These are phyloP conservation scores for Didymella lethalis DNA, from an alignment of 2,329 filamentous ascomycete species.

Conservation along the genomic window DNA sequence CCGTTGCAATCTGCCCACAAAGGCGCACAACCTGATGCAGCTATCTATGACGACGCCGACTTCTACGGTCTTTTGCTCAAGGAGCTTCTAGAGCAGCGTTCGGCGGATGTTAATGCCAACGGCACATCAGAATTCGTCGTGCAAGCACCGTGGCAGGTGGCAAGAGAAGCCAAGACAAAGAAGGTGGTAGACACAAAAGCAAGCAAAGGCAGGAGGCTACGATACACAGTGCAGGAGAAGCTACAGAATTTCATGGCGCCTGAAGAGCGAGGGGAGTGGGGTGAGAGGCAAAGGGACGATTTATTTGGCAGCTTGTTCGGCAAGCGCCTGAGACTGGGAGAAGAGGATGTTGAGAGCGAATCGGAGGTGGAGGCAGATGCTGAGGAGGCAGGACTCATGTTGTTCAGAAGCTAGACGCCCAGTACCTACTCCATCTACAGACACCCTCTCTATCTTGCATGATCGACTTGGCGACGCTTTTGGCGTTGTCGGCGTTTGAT, in stretches of 20 bases:
- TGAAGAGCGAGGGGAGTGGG: constrained; percentile 82
- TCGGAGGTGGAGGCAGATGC: constrained; percentile 48
- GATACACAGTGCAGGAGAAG: constrained; percentile 96
- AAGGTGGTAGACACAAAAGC: constrained; percentile 91
- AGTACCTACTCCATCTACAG: not conserved
- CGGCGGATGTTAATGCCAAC: constrained; percentile 64
- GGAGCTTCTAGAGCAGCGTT: constrained; percentile 89
- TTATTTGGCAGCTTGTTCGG: constrained; percentile 62
- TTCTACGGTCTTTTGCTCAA: constrained; percentile 95
- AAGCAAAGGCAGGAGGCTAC: constrained; percentile 92
- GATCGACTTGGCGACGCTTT: not conserved
- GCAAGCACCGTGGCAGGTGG: constrained; percentile 65
- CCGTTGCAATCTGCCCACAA: constrained; percentile 67
- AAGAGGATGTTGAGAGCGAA: constrained; percentile 51
- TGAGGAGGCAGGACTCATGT: constrained; percentile 48
- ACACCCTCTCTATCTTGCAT: too few relatives aligned
- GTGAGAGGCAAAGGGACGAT: constrained; percentile 76
- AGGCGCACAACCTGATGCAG: constrained; percentile 35
- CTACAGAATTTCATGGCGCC: constrained; percentile 97
- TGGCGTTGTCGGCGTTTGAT: constrained; percentile 9
- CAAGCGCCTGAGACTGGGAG: constrained; percentile 53
- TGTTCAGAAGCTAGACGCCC: constrained; percentile 49
- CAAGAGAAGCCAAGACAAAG: constrained; percentile 82
- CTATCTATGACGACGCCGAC: constrained; percentile 89
- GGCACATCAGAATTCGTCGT: constrained; percentile 58